Evolutionary conservation across 2,329 filamentous ascomycete species (phyloP), one percentile per base, ranked within the genome.

Genomic region (Pyrenophora seminiperda): DNA sequence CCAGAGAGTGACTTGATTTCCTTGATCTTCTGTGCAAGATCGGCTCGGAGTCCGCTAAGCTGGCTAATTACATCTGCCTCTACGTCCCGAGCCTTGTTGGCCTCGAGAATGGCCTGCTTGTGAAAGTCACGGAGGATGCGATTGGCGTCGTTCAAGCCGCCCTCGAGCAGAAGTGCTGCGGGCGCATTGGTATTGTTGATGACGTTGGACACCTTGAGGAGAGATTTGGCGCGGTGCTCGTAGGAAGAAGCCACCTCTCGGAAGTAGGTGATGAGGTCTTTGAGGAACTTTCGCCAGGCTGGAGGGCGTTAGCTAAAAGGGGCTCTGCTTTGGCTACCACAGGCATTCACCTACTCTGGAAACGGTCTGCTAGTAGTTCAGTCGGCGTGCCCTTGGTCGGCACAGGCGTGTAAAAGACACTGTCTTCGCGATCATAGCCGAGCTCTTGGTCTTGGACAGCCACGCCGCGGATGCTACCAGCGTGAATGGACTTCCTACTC

Each of bases 261-360:
- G 72, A 97, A 97, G 73, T 96, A 97, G 48, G 89, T 79, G 59
- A 97, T 96, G 36, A 97, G 81, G 61, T 97, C 92, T 72, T 97
- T 97, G 44, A 99, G 82, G 11, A 97, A 83, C 77, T 96, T 96
- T 64, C 94, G 85, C 94, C 94, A 99, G 42, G 89, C 91, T 95
- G 62, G 46, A 47, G n/a, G 42, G n/a, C 37, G 54, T 68, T 27
- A 70, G 65, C 54, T 5, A 5, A 15, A 11, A 4, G 24, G 22
- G 7, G 7, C 10, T 27, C 2, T 42, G 30, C 13, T 13, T 34
- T 20, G 9, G 1, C 24, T 13, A 24, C 29, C 14, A 24, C 29
- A 39, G 40, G 17, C 29, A 18, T 29, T 7, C 18, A 67, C 83
- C 53, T 80, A 91, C 91, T 83, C 79, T 97, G 90, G 71, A 99